phyloP scores from a whole-genome alignment of 2,329 filamentous ascomycete species.

The Gremmenia infestans region DNA sequence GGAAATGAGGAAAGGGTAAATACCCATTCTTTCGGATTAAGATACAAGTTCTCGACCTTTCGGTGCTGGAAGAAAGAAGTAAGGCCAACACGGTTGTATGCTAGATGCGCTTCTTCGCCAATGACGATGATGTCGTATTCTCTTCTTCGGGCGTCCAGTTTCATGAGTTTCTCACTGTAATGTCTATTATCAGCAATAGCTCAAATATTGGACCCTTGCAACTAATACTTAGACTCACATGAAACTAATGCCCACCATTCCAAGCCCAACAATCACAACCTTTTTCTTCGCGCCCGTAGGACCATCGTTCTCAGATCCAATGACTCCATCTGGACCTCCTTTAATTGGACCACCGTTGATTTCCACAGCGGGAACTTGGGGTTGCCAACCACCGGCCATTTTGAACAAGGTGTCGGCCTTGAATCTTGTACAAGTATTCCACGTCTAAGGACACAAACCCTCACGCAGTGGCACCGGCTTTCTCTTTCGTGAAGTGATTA shows the following conservation, averaged over 20 bases:
- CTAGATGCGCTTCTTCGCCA: constrained; percentile 80
- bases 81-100: constrained; percentile 86
- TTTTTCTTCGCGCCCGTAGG: constrained; percentile 47
- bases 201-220: not conserved
- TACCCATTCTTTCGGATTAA: constrained; percentile 82
- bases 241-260: constrained; percentile 88
- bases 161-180: constrained; percentile 77
- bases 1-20: not conserved
- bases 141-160: constrained; percentile 68
- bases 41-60: constrained; percentile 78
- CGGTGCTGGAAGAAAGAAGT: constrained; percentile 87
- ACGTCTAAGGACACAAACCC: not conserved
- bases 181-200: not conserved
- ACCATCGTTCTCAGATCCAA: constrained; percentile 19
- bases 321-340: constrained; percentile 22
- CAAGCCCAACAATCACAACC: constrained; percentile 79
- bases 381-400: constrained; percentile 28
- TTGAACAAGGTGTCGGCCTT: not conserved
- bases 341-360: constrained; percentile 20
- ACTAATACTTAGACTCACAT: constrained; percentile 54
- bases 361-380: constrained; percentile 22
- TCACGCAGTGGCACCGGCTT: not conserved
- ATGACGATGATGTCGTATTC: constrained; percentile 82
- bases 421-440: not conserved
- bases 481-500: not conserved